Evolutionary conservation across 805 yeast genomes (phyloP).

Genomic region (Saccharomycopsis lassenensis): DNA sequence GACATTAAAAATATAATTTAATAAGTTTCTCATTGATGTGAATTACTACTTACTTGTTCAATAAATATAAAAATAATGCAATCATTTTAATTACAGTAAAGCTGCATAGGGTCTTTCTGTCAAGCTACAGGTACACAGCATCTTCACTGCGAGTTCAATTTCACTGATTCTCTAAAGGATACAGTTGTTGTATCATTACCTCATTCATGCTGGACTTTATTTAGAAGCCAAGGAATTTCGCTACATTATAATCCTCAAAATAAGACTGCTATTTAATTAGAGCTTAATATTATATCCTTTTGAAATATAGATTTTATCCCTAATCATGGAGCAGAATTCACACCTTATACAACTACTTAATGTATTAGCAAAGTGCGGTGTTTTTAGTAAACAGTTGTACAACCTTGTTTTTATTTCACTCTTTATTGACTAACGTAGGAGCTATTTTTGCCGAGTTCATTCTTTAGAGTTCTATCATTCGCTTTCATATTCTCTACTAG

Average conservation of each 20-base stretch:
- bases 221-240: conserved; percentile 21
- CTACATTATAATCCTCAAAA: conserved; percentile 21
- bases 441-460: conserved; percentile 12
- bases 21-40: conserved; percentile 7
- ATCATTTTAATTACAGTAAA: conserved; percentile 17
- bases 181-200: conserved; percentile 19
- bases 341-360: conserved; percentile 19
- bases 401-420: conserved; percentile 3
- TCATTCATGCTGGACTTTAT: conserved; percentile 20
- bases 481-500: conserved; percentile 18
- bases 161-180: conserved; percentile 16
- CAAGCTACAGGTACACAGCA: conserved; percentile 19
- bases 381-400: conserved; percentile 11
- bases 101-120: conserved; percentile 19
- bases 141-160: conserved; percentile 16
- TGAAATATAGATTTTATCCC: conserved; percentile 11
- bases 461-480: conserved; percentile 19
- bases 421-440: conserved; percentile 4
- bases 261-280: conserved; percentile 20
- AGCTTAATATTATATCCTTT: conserved; percentile 1
- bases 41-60: conserved; percentile 6
- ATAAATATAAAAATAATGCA: conserved; percentile 6
- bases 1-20: no score
- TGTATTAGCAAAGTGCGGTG: conserved; percentile 16
- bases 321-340: conserved; percentile 20